Evolutionary conservation across 495 filamentous ascomycete genomes (phyloP), one percentile per base, ranked within the genome.

Genomic region (Podospora pseudoanserina): DNA sequence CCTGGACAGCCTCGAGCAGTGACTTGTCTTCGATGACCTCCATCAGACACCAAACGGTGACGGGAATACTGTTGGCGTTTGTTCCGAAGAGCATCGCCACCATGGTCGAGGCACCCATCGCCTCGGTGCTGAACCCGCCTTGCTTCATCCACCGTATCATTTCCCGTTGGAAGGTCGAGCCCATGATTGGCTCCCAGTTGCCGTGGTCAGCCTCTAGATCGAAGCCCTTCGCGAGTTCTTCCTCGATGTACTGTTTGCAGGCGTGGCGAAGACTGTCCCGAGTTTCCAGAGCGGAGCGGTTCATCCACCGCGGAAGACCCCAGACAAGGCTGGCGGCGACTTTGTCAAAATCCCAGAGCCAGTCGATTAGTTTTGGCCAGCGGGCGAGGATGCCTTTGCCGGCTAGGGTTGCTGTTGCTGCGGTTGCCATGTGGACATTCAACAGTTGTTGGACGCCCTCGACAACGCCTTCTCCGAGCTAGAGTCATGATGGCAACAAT

Each of bases 271-370:
- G 65, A 0, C 54, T 27, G 3, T 73, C 72, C n/a, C 69, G 70
- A 9, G 54, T 49, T 9, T 30, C 58, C 19, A 84, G 64, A 86
- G 76, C 1, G 82, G 86, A 7, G 84, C 87, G 32, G 82, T 85
- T 86, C 86, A 91, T 7, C 88, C 88, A 60, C 84, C 86, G 67
- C 18, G 74, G 70, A 2, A 70, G 30, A 2, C 72, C 71, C 28
- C 55, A 70, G 5, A 67, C 19, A 1, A 74, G 64, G n/a, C 49
- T 26, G 4, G 34, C 49, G 16, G 67, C 64, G 28, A 67, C 30
- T 18, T 54, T 49, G 39, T 76, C 72, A 20, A 68, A 76, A 0
- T 69, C 55, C 76, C 77, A 44, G 30, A 39, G 76, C 39, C 75
- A 59, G 16, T 56, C 63, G 26, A 73, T 65, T 0, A 76, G 54